Evolutionary conservation across 495 filamentous ascomycete genomes (phyloP), one percentile per base, ranked within the genome.

Genomic region (Neurospora sp.): DNA sequence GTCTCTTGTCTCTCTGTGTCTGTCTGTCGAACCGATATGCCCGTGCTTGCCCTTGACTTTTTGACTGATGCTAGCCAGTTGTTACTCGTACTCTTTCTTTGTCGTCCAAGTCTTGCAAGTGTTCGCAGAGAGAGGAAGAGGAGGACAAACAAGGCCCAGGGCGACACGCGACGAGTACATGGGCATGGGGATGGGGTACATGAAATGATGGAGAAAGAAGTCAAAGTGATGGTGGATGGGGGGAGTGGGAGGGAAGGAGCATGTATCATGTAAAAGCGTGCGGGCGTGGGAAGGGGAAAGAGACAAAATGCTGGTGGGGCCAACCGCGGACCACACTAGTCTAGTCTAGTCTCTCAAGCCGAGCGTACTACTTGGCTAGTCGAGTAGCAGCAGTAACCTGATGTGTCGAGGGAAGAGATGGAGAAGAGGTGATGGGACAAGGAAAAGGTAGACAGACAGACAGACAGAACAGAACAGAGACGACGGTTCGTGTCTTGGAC

Each of bases 121-220:
- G 53, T 65, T 27, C 27, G 14, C 35, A 37, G 35, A 37, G 35
- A 37, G 35, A 65, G 12, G 27, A 65, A 0, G 2, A 61, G 27
- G 53, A 61, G 53, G 22, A 61, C 53, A 61, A 61, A 75, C 74
- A 74, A 78, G 68, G 72, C 69, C 71, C 61, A 70, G 76, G 74
- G 35, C 53, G 14, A 27, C 53, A 74, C 73, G 71, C 39, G 47
- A 75, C 37, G 72, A 78, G 76, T 80, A 82, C 76, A 79, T 79
- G 53, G 53, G 53, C 53, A 65, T 35, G 14, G 27, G 27, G 27
- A 35, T 65, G 74, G 75, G 77, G 78, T 82, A 79, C 76, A 79
- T 80, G 79, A 75, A 75, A 77, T 72, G 71, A 70, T 37, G 16
- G 18, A 41, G 68, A 69, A 38, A 44, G 18, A 35, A 10, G 27